Evolutionary conservation across 805 yeast genomes (phyloP), one percentile per base, ranked within the genome.

Genomic region (Debaryomyces prosopidis): DNA sequence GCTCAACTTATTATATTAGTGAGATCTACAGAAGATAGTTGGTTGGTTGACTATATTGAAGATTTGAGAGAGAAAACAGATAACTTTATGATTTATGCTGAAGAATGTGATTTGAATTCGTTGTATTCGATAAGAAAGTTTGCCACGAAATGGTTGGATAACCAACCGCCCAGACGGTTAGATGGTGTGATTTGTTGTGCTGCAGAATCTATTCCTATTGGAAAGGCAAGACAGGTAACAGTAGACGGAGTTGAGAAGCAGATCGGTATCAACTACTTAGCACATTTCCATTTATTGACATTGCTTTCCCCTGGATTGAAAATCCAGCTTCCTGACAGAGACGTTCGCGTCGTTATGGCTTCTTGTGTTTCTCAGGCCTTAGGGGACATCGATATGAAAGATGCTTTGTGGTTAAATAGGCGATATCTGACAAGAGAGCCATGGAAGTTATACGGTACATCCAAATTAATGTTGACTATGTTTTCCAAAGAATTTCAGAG

Each of bases 71-170:
- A 81, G 9, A 67, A 63, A 16, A 84, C 91, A 15, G 75, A 74
- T 37, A 94, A 91, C 66, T 77, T 77, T 43, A 62, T 92, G 74
- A 81, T 94, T 38, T 92, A 88, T 63, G 91, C 94, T n/a, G 99
- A 94, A 59, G 79, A 84, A 54, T 89, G 96, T 63, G 95, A 94
- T 62, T 72, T 94, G 46, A 70, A 80, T 14, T 83, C 88, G 44
- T 69, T 94, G 45, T 71, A 83, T 59, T 82, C 90, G 2, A 77
- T 94, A 10, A 77, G 99, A 55, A 82, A 83, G 59, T 94, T 94
- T 71, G 97, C 97, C 23, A 91, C 98, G 1, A 82, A 77, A 48
- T 94, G 98, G 98, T 74, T 94, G 47, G 96, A 94, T 63, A 90
- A 87, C 58, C 71, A 82, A 27, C 96, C 97, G 2, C 94, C 97